Evolutionary conservation across 2,329 filamentous ascomycete genomes (phyloP).

Genomic region (Cladosporium velox): DNA sequence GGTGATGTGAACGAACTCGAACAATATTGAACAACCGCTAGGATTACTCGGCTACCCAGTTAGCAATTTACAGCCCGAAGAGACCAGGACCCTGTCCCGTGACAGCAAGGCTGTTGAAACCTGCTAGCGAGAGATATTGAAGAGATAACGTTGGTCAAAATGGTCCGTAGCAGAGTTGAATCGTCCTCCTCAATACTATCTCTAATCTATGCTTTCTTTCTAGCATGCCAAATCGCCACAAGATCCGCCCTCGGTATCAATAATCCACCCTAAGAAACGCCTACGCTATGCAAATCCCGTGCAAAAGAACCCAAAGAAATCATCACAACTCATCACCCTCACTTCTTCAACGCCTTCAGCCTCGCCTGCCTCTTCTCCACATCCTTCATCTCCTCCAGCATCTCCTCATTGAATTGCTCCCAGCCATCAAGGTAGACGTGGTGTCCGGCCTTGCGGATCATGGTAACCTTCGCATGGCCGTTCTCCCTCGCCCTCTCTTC

Average conservation of each 20-base stretch:
- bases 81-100: too few species aligned
- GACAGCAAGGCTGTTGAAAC: too few species aligned
- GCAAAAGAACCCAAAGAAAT: not conserved
- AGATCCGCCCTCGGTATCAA: not conserved
- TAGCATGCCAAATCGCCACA: too few species aligned
- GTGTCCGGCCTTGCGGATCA: constrained; percentile 72
- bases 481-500: constrained; percentile 73
- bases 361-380: constrained; percentile 48
- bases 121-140: too few species aligned
- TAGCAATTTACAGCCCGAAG: too few species aligned
- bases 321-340: not conserved
- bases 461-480: constrained; percentile 77
- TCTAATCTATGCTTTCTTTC: constrained; percentile 5
- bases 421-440: constrained; percentile 71
- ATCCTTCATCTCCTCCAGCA: constrained; percentile 67
- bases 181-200: not conserved
- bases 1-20: too few species aligned
- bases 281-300: constrained; percentile 10
- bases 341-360: constrained; percentile 21
- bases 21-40: too few species aligned
- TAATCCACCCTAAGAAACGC: constrained; percentile 1
- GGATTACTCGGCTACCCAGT: too few species aligned
- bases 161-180: not conserved
- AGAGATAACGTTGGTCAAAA: not conserved
- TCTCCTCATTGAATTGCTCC: constrained; percentile 68